Evolutionary conservation across 768 basidiomycete genomes (phyloP), one percentile per base, ranked within the genome.

Genomic region (Suillus tomentosus): DNA sequence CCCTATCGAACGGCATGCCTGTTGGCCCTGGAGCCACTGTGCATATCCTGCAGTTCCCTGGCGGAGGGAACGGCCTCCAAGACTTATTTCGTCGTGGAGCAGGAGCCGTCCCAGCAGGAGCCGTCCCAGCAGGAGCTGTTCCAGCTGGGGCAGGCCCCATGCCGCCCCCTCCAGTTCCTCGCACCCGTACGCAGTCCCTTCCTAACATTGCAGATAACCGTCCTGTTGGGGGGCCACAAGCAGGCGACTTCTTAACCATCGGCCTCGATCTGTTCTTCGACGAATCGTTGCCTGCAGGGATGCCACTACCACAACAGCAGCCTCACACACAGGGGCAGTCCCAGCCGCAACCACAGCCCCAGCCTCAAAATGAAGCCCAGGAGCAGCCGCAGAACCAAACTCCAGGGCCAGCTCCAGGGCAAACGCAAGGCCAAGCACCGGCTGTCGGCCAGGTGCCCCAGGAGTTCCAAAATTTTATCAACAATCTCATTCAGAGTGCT

Each of bases 221-320:
- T 48, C 5, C 59, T 0, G 63, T 66, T 48, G 43, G 43, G 3
- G 56, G 43, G 48, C 51, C 34, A 50, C 14, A 34, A 66, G 75
- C 62, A 61, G 59, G 70, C 1, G 74, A 75, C 50, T 64, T 78
- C 6, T 3, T 81, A 31, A 79, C 79, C 22, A 75, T 81, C 59
- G 80, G 80, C n/a, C 66, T 81, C 36, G 79, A 81, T 62, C 76
- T 81, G 70, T 74, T 79, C 62, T 65, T 79, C 10, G 71, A 67
- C 51, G 69, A 67, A 47, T 61, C 69, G 14, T 66, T 64, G 3
- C 65, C 62, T 17, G 68, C 51, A 45, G 67, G 61, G 3, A 19
- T 27, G 17, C 39, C 56, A 9, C 22, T 27, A 7, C 56, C 55
- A 14, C 55, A 39, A 22, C 36, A 22, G 55, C 55, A 55, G 31